phyloP scores from a whole-genome alignment of 208 protist species.

The Crithidia thermophila region DNA sequence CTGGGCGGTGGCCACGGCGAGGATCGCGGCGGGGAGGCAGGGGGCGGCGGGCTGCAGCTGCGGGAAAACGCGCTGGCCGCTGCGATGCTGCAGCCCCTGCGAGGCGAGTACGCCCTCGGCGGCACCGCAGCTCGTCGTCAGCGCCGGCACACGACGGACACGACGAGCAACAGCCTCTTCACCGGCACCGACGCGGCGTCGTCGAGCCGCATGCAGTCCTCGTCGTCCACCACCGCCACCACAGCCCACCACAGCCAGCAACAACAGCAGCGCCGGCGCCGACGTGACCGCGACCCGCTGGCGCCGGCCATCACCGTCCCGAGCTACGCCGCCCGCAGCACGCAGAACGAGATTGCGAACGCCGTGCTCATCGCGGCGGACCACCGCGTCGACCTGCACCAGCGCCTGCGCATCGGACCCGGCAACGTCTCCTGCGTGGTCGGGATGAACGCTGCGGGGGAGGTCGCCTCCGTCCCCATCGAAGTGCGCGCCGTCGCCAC shows the following conservation, averaged over 20 bases:
- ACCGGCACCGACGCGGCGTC: conserved; percentile 3
- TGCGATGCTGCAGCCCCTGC: conserved; percentile 42
- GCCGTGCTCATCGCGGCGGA: conserved; percentile 27
- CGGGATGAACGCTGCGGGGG: conserved; percentile 66
- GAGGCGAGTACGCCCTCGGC: neutral
- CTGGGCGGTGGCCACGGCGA: neutral
- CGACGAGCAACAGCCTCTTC: conserved; percentile 3
- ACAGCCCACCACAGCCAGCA: conserved; percentile 12
- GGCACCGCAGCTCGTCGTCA: neutral
- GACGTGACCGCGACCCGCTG: conserved; percentile 7
- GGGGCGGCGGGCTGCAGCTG: conserved; percentile 13
- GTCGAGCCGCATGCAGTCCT: conserved; percentile 24
- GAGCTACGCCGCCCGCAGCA: conserved; percentile 27
- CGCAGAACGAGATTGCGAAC: conserved; percentile 24
- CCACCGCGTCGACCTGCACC: conserved; percentile 25
- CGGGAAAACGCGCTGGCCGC: conserved; percentile 49
- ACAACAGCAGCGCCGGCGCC: conserved; percentile 5
- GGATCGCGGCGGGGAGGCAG: neutral
- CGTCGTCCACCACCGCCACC: neutral
- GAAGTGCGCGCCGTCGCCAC: conserved; percentile 51
- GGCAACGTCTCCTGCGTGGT: conserved; percentile 64
- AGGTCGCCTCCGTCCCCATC: conserved; percentile 61
- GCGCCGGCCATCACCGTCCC: conserved; percentile 22
- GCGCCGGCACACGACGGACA: neutral
- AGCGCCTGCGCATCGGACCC: conserved; percentile 37